Conservation (phyloP, 208 protist species). For the Sergeia podlipaevii region DNA sequence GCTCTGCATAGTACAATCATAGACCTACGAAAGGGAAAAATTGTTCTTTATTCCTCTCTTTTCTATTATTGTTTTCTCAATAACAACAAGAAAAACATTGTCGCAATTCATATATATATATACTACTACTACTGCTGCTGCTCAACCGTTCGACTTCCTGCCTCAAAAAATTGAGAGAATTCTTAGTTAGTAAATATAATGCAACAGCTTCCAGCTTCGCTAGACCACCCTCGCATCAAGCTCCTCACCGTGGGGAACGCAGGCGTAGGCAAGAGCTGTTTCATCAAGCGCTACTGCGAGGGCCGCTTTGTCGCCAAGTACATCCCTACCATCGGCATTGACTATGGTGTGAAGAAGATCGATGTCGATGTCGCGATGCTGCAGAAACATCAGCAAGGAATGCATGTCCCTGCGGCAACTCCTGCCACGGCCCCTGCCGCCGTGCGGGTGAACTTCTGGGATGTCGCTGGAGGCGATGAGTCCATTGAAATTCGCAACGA, state of each 20-base stretch:
- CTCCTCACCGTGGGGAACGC: constrained; percentile 87
- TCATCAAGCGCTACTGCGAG: constrained; percentile 97
- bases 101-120: too few relatives aligned
- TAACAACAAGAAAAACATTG: too few relatives aligned
- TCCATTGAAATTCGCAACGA: constrained; percentile 94
- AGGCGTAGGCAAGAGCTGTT: constrained; percentile 93
- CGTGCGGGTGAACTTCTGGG: constrained; percentile 96
- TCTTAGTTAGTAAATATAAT: too few relatives aligned
- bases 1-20: too few relatives aligned
- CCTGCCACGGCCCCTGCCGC: constrained; percentile 7
- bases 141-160: too few relatives aligned
- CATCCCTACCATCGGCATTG: constrained; percentile 96
- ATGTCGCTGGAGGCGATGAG: constrained; percentile 89
- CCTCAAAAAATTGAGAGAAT: too few relatives aligned
- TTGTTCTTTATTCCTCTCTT: too few relatives aligned
- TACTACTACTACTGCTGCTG: too few relatives aligned
- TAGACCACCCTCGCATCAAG: constrained; percentile 78
- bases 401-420: not conserved
- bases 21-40: too few relatives aligned
- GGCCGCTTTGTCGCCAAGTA: constrained; percentile 95
- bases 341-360: constrained; percentile 95
- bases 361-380: constrained; percentile 23
- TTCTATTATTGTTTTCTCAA: too few relatives aligned
- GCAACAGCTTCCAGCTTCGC: constrained; percentile 6
- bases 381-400: constrained; percentile 9